phyloP scores from a whole-genome alignment of 805 yeast genomes.

The Starmera amethionina region DNA sequence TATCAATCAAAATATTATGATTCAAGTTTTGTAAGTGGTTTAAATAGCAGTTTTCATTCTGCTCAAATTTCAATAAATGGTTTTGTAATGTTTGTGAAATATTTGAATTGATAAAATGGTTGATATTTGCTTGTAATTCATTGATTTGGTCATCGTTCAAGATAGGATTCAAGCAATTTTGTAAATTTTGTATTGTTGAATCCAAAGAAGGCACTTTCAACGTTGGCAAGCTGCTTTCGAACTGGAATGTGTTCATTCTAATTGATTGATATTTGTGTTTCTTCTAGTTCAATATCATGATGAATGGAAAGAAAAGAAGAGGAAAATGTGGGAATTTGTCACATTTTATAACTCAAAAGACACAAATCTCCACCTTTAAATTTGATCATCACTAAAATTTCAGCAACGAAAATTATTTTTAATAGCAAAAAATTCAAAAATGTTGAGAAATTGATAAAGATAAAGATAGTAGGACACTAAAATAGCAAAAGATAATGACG shows the following conservation, averaged over 20 bases:
- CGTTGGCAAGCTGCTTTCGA: conserved; percentile 29
- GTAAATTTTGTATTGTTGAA: conserved; percentile 41
- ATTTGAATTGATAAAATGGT: conserved; percentile 33
- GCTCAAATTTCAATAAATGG: conserved; percentile 40
- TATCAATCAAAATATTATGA: conserved; percentile 25
- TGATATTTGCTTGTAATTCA: conserved; percentile 32
- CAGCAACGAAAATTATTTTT: too few relatives aligned
- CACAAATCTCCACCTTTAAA: too few relatives aligned
- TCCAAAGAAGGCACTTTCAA: conserved; percentile 54
- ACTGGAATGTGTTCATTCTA: neutral
- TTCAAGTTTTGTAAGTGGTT: conserved; percentile 32
- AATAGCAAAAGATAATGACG: too few relatives aligned
- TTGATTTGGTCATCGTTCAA: conserved; percentile 41
- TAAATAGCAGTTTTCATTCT: conserved; percentile 38
- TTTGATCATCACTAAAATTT: too few relatives aligned
- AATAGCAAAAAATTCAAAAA: too few relatives aligned
- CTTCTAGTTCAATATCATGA: too few relatives aligned
- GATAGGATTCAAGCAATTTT: conserved; percentile 51
- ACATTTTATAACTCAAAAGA: too few relatives aligned
- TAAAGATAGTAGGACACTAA: too few relatives aligned
- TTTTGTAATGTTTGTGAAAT: conserved; percentile 38
- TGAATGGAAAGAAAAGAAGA: too few relatives aligned
- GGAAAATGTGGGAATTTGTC: too few relatives aligned
- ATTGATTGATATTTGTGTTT: too few relatives aligned
- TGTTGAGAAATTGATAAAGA: too few relatives aligned